A percentile compares a stretch with the other conserved stretches of the same genome.
phyloP scores from a whole-genome alignment of 2,329 filamentous ascomycete species.

The Xylaria sp. region DNA sequence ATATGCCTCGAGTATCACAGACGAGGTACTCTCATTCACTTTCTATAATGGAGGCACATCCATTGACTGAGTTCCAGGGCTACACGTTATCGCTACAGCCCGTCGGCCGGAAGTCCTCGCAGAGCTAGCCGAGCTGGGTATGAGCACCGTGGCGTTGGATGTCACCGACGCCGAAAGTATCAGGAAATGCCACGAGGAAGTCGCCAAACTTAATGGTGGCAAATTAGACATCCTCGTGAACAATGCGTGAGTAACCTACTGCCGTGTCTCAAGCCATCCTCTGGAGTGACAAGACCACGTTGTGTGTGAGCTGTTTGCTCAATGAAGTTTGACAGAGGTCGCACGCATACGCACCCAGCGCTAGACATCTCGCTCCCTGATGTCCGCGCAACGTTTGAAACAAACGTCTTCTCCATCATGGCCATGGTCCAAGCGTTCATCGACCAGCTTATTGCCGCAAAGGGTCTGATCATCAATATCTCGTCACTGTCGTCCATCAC shows the following conservation, averaged over 20 bases:
- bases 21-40: constrained; percentile 54
- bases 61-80: constrained; percentile 49
- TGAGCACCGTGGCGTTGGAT: constrained; percentile 63
- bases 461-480: constrained; percentile 65
- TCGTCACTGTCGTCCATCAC: constrained; percentile 62
- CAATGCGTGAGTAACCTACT: constrained; percentile 59
- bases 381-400: constrained; percentile 64
- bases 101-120: constrained; percentile 60
- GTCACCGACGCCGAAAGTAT: constrained; percentile 65
- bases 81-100: constrained; percentile 67
- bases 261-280: no score
- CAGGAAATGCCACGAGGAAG: constrained; percentile 57
- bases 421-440: constrained; percentile 63
- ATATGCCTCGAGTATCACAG: constrained; percentile 63
- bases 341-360: constrained; percentile 62
- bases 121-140: constrained; percentile 58
- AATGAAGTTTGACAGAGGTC: constrained; percentile 53
- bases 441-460: constrained; percentile 59
- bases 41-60: no score
- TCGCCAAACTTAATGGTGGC: constrained; percentile 60
- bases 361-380: constrained; percentile 63
- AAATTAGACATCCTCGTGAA: constrained; percentile 68
- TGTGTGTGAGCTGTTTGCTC: constrained; percentile 15
- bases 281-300: not conserved
- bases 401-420: constrained; percentile 68